Base-by-base conservation (phyloP, 139 green algal genomes). In the Ulvella scutata region DNA sequence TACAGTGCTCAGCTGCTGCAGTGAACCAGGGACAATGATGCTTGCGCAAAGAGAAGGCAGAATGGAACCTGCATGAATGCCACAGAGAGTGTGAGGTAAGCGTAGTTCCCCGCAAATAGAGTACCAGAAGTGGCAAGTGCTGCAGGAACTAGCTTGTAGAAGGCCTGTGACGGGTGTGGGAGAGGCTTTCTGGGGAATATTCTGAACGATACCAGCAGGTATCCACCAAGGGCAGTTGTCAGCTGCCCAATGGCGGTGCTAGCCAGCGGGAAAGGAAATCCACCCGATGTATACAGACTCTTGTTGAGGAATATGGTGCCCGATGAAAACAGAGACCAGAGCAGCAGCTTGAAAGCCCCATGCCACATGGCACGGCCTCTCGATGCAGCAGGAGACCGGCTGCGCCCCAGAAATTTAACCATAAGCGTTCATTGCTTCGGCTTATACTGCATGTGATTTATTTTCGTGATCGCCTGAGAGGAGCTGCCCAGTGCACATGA, bases 271-370 rank as follows among this genome's bases (percentile, higher is more conserved):
- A 82, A 88, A 0, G 6, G 62, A 43, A 93, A 91, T 37, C 82
- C 85, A 17, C 77, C 62, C 3, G n/a, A 33, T n/a, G n/a, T n/a
- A 74, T 88, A 88, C 33, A 91, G 23, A 4, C 72, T 2, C 44
- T 90, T 92, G 81, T 92, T 92, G 31, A 86, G 34, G 10, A 93
- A 78, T 73, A 93, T 90, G 28, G 92, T 62, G 3, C 61, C 43
- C 4, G 74, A 82, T n/a, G 86, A 91, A 4, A 73, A 75, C 0
- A 85, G 3, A 34, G 82, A 79, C 82, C 85, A 93, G 17, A 76
- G 20, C 23, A 82, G 20, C 6, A 82, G 82, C 26, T 75, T 67
- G 1, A 79, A 1, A 2, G 72, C 29, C 3, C 61, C 61, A 61
- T 10, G 62, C n/a, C 43, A 35, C 21, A 2, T 75, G 7, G n/a